These are phyloP conservation scores for Cryphonectria japonica DNA, from an alignment of 2,329 filamentous ascomycete genomes.

Conservation along the genomic window DNA sequence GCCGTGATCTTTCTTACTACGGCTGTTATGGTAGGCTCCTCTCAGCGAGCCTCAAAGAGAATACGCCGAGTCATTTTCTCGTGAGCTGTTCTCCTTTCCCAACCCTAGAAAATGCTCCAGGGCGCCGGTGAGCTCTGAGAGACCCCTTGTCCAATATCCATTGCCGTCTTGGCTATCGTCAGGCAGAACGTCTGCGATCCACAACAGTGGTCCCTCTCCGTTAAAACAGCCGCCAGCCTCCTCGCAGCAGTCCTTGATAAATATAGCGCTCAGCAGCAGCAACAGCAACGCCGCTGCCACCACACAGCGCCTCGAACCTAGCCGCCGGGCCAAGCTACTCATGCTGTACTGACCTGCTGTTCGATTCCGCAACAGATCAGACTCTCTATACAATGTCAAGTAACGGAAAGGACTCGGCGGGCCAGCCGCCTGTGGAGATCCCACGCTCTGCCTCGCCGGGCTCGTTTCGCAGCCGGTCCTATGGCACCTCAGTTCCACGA, in stretches of 20 bases:
- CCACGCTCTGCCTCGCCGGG: constrained; percentile 52
- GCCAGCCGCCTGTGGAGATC: constrained; percentile 41
- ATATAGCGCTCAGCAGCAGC: constrained; percentile 4
- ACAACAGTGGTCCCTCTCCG: constrained; percentile 4
- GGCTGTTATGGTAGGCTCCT: not conserved
- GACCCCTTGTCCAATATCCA: not conserved
- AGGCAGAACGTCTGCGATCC: constrained; percentile 4
- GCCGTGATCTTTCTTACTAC: not conserved
- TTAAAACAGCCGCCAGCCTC: constrained; percentile 8
- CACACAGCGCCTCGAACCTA: constrained; percentile 10
- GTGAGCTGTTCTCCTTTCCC: not conserved
- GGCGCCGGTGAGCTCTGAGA: not conserved
- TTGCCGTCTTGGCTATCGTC: constrained; percentile 7
- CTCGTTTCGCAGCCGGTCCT: constrained; percentile 50
- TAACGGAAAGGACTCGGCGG: constrained; percentile 35
- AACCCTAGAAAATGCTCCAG: not conserved
- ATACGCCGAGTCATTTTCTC: constrained; percentile 5
- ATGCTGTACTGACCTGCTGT: constrained; percentile 8
- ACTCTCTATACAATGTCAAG: constrained; percentile 34
- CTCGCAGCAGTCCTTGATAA: constrained; percentile 5
- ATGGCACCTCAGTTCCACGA: constrained; percentile 58
- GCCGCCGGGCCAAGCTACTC: constrained; percentile 10
- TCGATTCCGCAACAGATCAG: constrained; percentile 2
- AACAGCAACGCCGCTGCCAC: constrained; percentile 8
- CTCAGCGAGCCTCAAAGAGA: not conserved